Evolutionary conservation across 768 basidiomycete genomes (phyloP).

Genomic region (Naganishia kalamii): DNA sequence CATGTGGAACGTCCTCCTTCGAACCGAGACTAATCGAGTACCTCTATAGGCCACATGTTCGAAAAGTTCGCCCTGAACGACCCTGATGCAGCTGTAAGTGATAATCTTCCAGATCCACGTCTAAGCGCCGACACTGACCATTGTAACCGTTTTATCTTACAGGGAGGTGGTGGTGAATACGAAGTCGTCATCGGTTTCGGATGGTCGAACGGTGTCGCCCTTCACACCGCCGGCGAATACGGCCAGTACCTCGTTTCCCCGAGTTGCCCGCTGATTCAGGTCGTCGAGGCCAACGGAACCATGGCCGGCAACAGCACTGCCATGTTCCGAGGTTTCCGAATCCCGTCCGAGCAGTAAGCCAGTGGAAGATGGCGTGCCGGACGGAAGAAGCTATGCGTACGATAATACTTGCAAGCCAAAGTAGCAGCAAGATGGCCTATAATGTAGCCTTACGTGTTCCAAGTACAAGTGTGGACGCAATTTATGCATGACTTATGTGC

Average conservation of each 20-base stretch:
- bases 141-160: neutral
- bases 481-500: too few relatives aligned
- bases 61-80: constrained; percentile 56
- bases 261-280: constrained; percentile 41
- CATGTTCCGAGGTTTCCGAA: constrained; percentile 13
- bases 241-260: constrained; percentile 42
- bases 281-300: constrained; percentile 33
- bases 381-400: neutral
- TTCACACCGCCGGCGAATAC: constrained; percentile 42
- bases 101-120: too few relatives aligned
- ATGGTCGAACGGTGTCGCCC: constrained; percentile 46
- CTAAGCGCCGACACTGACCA: neutral
- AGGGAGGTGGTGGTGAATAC: constrained; percentile 62
- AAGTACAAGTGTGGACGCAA: too few relatives aligned
- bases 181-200: constrained; percentile 61
- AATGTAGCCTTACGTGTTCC: neutral
- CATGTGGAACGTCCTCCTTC: neutral
- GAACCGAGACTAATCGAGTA: neutral
- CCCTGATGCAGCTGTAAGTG: constrained; percentile 10
- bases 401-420: neutral
- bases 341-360: neutral
- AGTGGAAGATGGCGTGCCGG: neutral
- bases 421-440: neutral
- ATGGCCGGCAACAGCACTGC: neutral
- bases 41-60: constrained; percentile 45